phyloP scores from a whole-genome alignment of 2,329 filamentous ascomycete genomes.

The Aspergillus flavus region DNA sequence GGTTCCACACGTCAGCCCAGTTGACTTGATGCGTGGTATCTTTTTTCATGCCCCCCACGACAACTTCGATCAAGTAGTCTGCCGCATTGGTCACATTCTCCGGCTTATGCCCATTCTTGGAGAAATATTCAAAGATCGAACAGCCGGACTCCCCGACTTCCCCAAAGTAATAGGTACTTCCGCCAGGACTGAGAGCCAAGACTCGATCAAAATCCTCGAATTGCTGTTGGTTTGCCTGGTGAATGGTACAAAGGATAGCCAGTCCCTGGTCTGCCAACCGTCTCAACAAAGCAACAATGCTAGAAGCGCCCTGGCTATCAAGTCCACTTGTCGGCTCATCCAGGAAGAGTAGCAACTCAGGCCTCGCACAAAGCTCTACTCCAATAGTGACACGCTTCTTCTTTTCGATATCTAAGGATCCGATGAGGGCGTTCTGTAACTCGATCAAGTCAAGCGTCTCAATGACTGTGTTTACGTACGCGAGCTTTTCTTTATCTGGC shows the following conservation, averaged over 20 bases:
- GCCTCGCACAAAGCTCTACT: conserved; percentile 68
- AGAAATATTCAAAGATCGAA: conserved; percentile 66
- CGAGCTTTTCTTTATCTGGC: conserved; percentile 59
- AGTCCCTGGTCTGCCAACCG: conserved; percentile 64
- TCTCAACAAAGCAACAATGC: conserved; percentile 64
- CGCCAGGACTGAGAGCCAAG: conserved; percentile 65
- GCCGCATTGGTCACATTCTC: conserved; percentile 63
- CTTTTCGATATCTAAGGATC: conserved; percentile 64
- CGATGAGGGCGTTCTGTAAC: conserved; percentile 64
- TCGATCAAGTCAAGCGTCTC: conserved; percentile 62
- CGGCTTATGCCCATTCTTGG: conserved; percentile 60
- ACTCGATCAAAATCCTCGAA: conserved; percentile 69
- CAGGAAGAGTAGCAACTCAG: conserved; percentile 65
- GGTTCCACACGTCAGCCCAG: conserved; percentile 71
- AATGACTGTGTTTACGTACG: conserved; percentile 64
- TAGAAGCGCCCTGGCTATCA: conserved; percentile 66
- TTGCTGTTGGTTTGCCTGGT: conserved; percentile 66
- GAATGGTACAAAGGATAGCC: conserved; percentile 70
- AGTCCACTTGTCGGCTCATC: conserved; percentile 69
- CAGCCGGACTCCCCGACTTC: conserved; percentile 64
- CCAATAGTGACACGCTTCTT: conserved; percentile 70
- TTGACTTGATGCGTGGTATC: conserved; percentile 55
- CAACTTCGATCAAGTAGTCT: conserved; percentile 64
- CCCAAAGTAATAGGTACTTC: conserved; percentile 70
- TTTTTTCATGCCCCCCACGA: conserved; percentile 56